A percentile compares a stretch with the other conserved stretches of the same genome.
phyloP scores from a whole-genome alignment of 139 green algal species.

The Closterium sp. region DNA sequence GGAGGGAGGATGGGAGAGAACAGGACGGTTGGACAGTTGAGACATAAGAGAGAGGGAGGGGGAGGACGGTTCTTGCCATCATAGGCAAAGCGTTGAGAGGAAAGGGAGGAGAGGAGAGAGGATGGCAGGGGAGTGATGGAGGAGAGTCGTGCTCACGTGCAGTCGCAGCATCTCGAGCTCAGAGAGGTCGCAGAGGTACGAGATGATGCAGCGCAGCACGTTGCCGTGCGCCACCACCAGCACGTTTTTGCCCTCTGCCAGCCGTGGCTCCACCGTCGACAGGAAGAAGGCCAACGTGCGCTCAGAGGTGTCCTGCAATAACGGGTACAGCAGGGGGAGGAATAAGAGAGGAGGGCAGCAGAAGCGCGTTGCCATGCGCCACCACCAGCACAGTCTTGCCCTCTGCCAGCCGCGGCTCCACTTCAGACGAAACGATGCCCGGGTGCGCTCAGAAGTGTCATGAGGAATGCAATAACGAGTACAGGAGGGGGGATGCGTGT shows the following conservation, averaged over 20 bases:
- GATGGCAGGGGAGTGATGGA: neutral
- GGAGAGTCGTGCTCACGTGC: neutral
- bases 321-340: neutral
- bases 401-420: constrained; percentile 44
- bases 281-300: constrained; percentile 39
- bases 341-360: constrained; percentile 1
- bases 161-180: neutral
- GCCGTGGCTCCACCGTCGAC: constrained; percentile 35
- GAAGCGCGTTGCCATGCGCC: constrained; percentile 56
- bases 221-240: neutral
- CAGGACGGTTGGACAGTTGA: neutral
- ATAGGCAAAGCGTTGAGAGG: neutral
- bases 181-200: neutral
- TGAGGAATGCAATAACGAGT: neutral
- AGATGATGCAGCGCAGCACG: neutral
- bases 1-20: neutral
- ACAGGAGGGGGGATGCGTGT: neutral
- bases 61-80: neutral
- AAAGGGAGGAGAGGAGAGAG: neutral
- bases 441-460: constrained; percentile 44
- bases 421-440: constrained; percentile 32
- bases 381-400: constrained; percentile 56
- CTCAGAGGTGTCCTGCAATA: constrained; percentile 38
- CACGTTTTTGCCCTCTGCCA: constrained; percentile 47
- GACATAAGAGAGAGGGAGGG: neutral